Conservation (phyloP, 306 rosid species). For the Prunus fruticosa region DNA sequence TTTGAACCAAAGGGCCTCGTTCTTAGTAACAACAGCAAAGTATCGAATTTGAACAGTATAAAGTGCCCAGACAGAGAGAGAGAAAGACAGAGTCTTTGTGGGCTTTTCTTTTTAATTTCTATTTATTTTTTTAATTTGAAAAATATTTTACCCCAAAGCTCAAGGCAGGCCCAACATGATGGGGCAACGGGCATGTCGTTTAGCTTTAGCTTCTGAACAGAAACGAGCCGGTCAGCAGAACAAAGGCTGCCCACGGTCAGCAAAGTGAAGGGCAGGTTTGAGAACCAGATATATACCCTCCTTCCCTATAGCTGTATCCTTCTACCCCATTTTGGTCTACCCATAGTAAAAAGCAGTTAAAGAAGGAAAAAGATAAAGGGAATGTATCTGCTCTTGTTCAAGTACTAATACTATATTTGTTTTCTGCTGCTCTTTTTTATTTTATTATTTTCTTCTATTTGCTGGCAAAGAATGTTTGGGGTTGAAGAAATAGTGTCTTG, state of each 20-base stretch:
- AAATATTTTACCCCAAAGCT: conserved; percentile 39
- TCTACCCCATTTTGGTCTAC: conserved; percentile 55
- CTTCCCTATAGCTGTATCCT: conserved; percentile 21
- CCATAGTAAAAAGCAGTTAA: conserved; percentile 61
- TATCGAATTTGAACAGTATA: conserved; percentile 81
- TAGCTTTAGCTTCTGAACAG: conserved; percentile 47
- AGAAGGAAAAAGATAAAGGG: conserved; percentile 63
- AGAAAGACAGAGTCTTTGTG: conserved; percentile 9
- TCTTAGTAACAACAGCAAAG: conserved; percentile 78
- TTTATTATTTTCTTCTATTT: conserved; percentile 31
- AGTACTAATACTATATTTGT: conserved; percentile 11
- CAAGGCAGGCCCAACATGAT: conserved; percentile 43
- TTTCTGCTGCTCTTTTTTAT: conserved; percentile 1
- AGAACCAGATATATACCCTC: conserved; percentile 2
- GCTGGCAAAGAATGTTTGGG: conserved; percentile 64
- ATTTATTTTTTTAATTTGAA: conserved; percentile 4
- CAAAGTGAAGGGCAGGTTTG: conserved; percentile 53
- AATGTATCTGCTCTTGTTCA: conserved; percentile 28
- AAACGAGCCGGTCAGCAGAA: conserved; percentile 53
- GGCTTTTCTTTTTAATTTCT: conserved; percentile 29
- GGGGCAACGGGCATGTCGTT: conserved; percentile 81
- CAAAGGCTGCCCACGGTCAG: conserved; percentile 89
- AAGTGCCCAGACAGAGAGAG: conserved; percentile 47
- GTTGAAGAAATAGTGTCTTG: conserved; percentile 35
- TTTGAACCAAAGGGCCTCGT: conserved; percentile 70